Conservation (phyloP, 495 filamentous ascomycete genomes). For the Hypoxylon crocopeplum region DNA sequence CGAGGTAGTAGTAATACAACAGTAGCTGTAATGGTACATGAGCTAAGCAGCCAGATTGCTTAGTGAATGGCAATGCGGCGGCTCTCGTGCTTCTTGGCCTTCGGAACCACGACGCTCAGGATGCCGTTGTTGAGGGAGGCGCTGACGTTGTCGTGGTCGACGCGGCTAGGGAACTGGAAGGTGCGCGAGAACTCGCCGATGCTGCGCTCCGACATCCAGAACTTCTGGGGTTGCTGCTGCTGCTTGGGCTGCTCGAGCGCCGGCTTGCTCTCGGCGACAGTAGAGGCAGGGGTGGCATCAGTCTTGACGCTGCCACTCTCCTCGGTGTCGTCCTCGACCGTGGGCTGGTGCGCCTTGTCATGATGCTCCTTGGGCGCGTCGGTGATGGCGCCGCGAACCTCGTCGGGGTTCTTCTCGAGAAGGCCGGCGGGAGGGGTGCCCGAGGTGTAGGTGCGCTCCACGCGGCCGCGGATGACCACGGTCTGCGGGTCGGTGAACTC, state of each 20-base stretch:
- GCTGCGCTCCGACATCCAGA: constrained; percentile 82
- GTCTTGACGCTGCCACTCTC: constrained; percentile 13
- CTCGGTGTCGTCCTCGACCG: constrained; percentile 66
- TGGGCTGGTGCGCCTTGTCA: constrained; percentile 58
- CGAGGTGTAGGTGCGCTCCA: constrained; percentile 63
- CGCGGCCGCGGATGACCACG: constrained; percentile 72
- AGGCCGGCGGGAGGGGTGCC: constrained; percentile 48
- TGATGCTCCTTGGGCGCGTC: constrained; percentile 44
- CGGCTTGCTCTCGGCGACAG: constrained; percentile 40
- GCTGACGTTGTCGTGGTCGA: constrained; percentile 79
- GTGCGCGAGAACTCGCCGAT: constrained; percentile 79
- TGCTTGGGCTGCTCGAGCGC: constrained; percentile 45
- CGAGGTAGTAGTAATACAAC: no score
- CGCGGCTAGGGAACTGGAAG: constrained; percentile 76
- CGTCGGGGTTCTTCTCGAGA: constrained; percentile 33
- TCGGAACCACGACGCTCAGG: constrained; percentile 75
- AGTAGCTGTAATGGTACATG: no score
- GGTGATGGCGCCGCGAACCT: constrained; percentile 41
- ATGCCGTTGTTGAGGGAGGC: constrained; percentile 80
- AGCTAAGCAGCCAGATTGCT: no score
- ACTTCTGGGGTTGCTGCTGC: constrained; percentile 63
- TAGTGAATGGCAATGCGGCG: constrained; percentile 27
- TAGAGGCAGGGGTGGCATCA: constrained; percentile 17
- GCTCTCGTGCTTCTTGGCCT: constrained; percentile 61
- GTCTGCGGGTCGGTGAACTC: constrained; percentile 85